Base-by-base conservation (phyloP, 805 yeast genomes). In the Lachancea fermentati region DNA sequence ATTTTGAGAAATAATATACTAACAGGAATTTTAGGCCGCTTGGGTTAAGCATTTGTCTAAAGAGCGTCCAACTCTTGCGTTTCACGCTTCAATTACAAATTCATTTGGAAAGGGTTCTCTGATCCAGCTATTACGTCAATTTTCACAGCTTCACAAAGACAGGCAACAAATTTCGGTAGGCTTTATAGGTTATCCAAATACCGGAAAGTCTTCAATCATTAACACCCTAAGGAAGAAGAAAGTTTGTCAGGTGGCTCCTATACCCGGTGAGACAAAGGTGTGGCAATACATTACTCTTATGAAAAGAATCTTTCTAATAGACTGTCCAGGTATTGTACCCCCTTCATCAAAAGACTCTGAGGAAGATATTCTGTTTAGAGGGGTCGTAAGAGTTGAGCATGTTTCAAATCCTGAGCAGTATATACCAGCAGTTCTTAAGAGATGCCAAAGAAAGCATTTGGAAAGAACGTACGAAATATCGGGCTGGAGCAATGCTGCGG, bases 301-400 rank as follows among this genome's bases (percentile, higher is more conserved):
- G 97, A 91, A 91, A 72, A 77, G 91, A 50, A 91, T 91, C 38
- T 91, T 89, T 66, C 70, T 91, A 55, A 93, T 91, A 56, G 98
- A 91, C 67, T 93, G 98, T 72, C 98, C 98, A 2, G 98, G 98
- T 67, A 91, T 91, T 58, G 98, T 91, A 15, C 98, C 98, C 7
- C 98, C 98, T 19, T 84, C 94, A 13, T 61, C 79, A 19, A 87
- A 81, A 55, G 98, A 93, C 62, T 66, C 91, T 1, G 95, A 87
- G 60, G 79, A 95, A 19, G 97, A 91, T 63, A 87, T 91, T 55
- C 64, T 91, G 50, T 85, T 91, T 67, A 79, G 96, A 64, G 98
- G 98, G 60, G 98, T 93, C 14, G 98, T 91, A 2, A 83, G 98
- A 69, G 96, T 91, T n/a, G 98, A 91, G 62, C 95, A 91, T 58